Evolutionary conservation across 78 protist genomes (phyloP).

Genomic region (Isochrysis galbana): DNA sequence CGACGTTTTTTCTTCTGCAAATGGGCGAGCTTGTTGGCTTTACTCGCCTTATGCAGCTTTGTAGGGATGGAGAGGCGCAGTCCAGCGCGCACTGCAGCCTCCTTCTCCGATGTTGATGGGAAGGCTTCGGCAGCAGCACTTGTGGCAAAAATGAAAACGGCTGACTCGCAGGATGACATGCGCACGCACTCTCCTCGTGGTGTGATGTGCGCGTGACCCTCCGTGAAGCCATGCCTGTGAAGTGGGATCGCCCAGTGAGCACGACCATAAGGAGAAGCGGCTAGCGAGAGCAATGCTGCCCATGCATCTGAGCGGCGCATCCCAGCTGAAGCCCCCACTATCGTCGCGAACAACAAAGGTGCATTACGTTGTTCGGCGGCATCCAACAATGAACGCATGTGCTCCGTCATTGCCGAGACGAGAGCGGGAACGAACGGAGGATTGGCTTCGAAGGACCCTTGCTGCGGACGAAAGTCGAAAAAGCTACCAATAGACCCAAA

Average conservation of each 20-base stretch:
- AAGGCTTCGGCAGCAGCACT: background rate
- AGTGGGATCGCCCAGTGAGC: background rate
- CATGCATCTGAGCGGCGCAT: background rate
- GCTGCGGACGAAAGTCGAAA: background rate
- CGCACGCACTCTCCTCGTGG: background rate
- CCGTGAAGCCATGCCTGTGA: background rate
- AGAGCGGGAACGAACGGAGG: conserved; percentile 18
- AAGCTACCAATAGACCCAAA: conserved; percentile 23
- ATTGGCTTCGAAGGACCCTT: conserved; percentile 17
- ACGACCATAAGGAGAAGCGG: background rate
- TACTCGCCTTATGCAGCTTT: background rate
- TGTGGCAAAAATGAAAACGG: background rate
- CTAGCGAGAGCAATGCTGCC: background rate
- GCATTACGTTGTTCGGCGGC: background rate
- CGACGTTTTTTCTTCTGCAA: background rate
- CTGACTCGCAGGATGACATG: background rate
- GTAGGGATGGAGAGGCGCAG: background rate
- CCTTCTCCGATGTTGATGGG: background rate
- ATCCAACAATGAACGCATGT: background rate
- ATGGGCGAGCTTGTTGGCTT: background rate
- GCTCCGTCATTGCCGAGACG: background rate
- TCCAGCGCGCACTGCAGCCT: background rate
- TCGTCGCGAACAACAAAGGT: background rate
- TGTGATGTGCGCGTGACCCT: background rate
- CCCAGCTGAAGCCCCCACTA: background rate